These are phyloP conservation scores for Monoraphidium neglectum DNA, from an alignment of 139 green algal genomes.

Conservation along the genomic window DNA sequence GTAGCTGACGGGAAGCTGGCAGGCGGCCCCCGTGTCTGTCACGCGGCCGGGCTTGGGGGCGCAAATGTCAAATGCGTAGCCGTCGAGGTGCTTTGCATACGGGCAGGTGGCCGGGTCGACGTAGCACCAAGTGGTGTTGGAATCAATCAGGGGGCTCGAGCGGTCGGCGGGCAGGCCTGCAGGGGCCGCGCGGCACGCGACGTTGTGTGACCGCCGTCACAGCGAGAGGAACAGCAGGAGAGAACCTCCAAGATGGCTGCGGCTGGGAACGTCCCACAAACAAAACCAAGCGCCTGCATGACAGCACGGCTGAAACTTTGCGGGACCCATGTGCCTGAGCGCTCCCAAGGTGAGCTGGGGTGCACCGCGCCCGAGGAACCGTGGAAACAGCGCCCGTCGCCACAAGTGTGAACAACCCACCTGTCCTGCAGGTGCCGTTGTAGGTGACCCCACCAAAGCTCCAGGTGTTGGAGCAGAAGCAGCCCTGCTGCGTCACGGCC, in stretches of 20 bases:
- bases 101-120: slow-evolving; percentile 23
- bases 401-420: no score
- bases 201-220: no score
- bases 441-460: slow-evolving; percentile 24
- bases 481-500: slow-evolving; percentile 23
- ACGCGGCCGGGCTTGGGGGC: slow-evolving; percentile 2
- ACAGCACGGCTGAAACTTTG: no score
- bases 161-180: not conserved
- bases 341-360: no score
- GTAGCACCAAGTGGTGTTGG: slow-evolving; percentile 20
- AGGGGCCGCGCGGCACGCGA: no score
- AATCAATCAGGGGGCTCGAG: not conserved
- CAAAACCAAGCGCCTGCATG: no score
- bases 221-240: no score
- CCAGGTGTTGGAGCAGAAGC: slow-evolving; percentile 40
- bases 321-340: no score
- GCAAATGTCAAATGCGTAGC: slow-evolving; percentile 20
- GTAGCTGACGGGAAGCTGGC: slow-evolving; percentile 15
- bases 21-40: slow-evolving; percentile 2
- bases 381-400: no score
- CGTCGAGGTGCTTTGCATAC: not conserved
- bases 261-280: no score
- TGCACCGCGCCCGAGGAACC: no score
- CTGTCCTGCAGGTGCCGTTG: slow-evolving; percentile 24
- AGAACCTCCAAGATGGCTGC: no score